Conservation (phyloP, 169 alveolate species). For the Cardiosporidium cionae region DNA sequence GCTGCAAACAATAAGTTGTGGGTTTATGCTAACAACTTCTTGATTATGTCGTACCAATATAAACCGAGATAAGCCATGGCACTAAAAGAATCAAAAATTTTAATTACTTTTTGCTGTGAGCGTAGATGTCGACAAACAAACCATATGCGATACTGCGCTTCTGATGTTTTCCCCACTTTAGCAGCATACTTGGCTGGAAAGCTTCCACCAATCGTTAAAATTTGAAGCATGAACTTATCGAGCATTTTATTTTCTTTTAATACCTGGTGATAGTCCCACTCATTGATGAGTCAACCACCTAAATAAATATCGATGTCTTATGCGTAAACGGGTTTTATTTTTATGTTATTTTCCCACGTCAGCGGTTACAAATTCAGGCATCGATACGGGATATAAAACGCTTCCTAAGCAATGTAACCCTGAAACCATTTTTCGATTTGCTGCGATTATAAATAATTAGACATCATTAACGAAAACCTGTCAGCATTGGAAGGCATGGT, state of each 20-base stretch:
- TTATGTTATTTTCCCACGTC: conserved; percentile 55
- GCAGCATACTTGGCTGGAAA: conserved; percentile 69
- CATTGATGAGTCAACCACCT: conserved; percentile 59
- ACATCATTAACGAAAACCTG: conserved; percentile 37
- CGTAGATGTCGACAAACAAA: conserved; percentile 1
- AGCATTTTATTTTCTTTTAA: neutral
- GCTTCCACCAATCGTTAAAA: conserved; percentile 8
- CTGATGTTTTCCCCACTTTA: conserved; percentile 66
- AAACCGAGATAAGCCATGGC: conserved; percentile 69
- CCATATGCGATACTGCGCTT: conserved; percentile 56
- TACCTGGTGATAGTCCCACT: conserved; percentile 59
- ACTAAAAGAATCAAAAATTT: conserved; percentile 21
- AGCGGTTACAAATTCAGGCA: conserved; percentile 64
- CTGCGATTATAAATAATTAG: neutral
- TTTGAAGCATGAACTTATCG: neutral
- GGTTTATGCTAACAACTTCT: neutral
- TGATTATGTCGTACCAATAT: conserved; percentile 42
- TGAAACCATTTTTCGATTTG: neutral
- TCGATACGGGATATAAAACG: conserved; percentile 65
- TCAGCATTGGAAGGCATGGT: conserved; percentile 74
- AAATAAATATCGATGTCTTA: too few species aligned
- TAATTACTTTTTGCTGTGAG: neutral
- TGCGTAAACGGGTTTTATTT: too few species aligned
- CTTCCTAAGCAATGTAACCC: conserved; percentile 66
- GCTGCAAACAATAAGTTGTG: conserved; percentile 1